Percentiles rank a stretch among this genome's conserved stretches.
Conservation (phyloP, 768 basidiomycete species). For the Mycena venus region DNA sequence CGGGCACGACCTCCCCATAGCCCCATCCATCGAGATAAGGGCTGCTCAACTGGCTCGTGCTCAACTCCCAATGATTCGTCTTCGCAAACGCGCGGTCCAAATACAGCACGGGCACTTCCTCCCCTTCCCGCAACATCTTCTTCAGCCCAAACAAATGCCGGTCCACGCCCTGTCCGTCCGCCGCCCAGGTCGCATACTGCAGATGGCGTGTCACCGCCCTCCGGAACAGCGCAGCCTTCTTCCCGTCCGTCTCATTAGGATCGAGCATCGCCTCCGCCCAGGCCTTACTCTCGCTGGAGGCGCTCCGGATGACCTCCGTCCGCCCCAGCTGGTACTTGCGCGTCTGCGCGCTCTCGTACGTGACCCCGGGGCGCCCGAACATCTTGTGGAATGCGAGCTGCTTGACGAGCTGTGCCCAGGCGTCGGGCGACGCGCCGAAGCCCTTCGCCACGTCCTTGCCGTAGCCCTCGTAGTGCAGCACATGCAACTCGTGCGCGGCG, state of each 20-base stretch:
- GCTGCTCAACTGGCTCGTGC: slow-evolving; percentile 89
- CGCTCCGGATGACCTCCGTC: slow-evolving; percentile 94
- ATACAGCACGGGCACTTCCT: slow-evolving; percentile 81
- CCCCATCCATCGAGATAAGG: slow-evolving; percentile 95
- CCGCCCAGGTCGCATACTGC: slow-evolving; percentile 91
- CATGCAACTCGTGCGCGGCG: slow-evolving; percentile 82
- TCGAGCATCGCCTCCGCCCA: slow-evolving; percentile 94
- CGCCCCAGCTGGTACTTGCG: slow-evolving; percentile 91
- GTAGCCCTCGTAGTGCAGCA: slow-evolving; percentile 88
- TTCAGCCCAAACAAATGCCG: slow-evolving; percentile 95
- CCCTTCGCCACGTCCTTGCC: slow-evolving; percentile 91
- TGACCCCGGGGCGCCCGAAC: slow-evolving; percentile 78
- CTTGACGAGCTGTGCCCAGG: slow-evolving; percentile 95
- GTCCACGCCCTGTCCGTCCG: slow-evolving; percentile 95
- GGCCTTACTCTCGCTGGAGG: slow-evolving; percentile 83
- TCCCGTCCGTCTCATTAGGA: slow-evolving; percentile 59
- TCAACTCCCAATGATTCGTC: slow-evolving; percentile 93
- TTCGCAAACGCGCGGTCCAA: slow-evolving; percentile 75
- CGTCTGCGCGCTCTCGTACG: slow-evolving; percentile 96
- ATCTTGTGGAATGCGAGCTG: slow-evolving; percentile 96
- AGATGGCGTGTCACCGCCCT: slow-evolving; percentile 86
- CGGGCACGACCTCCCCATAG: slow-evolving; percentile 94
- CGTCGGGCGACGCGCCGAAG: slow-evolving; percentile 89
- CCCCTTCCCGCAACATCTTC: slow-evolving; percentile 81
- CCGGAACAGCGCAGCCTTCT: slow-evolving; percentile 78